A percentile compares a stretch with the other conserved stretches of the same genome.
Conservation (phyloP, 2,329 filamentous ascomycete species). For the Apiospora hydei region DNA sequence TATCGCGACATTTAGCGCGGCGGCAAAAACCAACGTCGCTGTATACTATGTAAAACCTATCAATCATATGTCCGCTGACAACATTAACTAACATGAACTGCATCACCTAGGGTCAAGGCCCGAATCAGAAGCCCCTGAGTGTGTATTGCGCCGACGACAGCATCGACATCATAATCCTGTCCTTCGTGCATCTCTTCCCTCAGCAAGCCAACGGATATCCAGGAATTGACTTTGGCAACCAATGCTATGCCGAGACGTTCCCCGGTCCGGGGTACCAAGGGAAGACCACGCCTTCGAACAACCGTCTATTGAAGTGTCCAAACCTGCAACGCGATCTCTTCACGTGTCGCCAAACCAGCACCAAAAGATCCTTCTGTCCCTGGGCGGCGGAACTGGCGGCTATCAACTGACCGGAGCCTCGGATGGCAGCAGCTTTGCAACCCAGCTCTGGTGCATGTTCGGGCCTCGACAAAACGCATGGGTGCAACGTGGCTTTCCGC, state of each 20-base stretch:
- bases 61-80: not conserved
- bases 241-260: constrained; percentile 45
- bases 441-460: constrained; percentile 49
- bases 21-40: constrained; percentile 48
- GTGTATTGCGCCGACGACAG: constrained; percentile 47
- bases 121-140: constrained; percentile 45
- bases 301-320: constrained; percentile 46
- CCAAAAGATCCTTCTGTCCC: constrained; percentile 51
- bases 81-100: not conserved
- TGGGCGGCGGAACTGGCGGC: constrained; percentile 43
- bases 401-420: constrained; percentile 44
- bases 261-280: constrained; percentile 44
- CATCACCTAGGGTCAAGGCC: constrained; percentile 47
- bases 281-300: constrained; percentile 39
- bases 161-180: constrained; percentile 52
- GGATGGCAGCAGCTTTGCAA: constrained; percentile 47
- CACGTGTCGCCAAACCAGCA: constrained; percentile 45
- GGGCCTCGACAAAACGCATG: constrained; percentile 45
- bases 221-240: constrained; percentile 51
- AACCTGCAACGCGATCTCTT: constrained; percentile 35
- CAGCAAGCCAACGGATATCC: constrained; percentile 51
- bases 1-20: constrained; percentile 39
- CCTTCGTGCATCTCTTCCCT: constrained; percentile 51
- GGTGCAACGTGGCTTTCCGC: constrained; percentile 39
- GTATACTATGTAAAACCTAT: constrained; percentile 49